Evolutionary conservation across 768 basidiomycete genomes (phyloP).

Genomic region (Amanita polypyramis): DNA sequence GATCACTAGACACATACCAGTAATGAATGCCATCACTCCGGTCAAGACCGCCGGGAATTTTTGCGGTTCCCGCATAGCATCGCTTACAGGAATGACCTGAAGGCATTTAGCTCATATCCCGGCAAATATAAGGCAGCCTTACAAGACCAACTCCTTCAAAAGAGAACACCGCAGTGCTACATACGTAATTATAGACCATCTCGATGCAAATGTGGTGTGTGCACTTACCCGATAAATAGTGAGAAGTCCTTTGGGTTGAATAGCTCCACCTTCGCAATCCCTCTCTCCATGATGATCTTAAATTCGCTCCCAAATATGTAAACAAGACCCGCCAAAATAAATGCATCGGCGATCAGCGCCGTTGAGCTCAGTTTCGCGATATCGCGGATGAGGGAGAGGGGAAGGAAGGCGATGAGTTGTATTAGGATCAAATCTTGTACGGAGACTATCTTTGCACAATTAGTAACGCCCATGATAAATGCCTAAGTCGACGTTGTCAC

Average conservation of each 20-base stretch:
- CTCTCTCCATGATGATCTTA: conserved; percentile 49
- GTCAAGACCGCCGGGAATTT: conserved; percentile 86
- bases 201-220: not conserved
- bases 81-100: conserved; percentile 89
- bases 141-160: conserved; percentile 96
- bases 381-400: conserved; percentile 82
- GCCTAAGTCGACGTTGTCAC: conserved; percentile 35
- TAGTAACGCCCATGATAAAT: conserved; percentile 71
- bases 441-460: conserved; percentile 58
- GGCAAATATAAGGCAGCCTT: conserved; percentile 16
- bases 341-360: conserved; percentile 87
- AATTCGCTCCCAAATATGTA: conserved; percentile 89
- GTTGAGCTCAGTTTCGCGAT: conserved; percentile 91
- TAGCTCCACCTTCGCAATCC: conserved; percentile 69
- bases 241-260: conserved; percentile 91
- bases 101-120: conserved; percentile 1
- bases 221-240: conserved; percentile 75
- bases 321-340: conserved; percentile 81
- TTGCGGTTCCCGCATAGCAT: conserved; percentile 91
- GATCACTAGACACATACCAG: conserved; percentile 31
- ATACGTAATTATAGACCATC: not conserved
- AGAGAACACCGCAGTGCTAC: conserved; percentile 92
- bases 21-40: conserved; percentile 84
- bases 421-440: conserved; percentile 75
- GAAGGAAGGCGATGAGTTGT: conserved; percentile 81